Conservation (phyloP, 768 basidiomycete species). For the Boletus insuetus region DNA sequence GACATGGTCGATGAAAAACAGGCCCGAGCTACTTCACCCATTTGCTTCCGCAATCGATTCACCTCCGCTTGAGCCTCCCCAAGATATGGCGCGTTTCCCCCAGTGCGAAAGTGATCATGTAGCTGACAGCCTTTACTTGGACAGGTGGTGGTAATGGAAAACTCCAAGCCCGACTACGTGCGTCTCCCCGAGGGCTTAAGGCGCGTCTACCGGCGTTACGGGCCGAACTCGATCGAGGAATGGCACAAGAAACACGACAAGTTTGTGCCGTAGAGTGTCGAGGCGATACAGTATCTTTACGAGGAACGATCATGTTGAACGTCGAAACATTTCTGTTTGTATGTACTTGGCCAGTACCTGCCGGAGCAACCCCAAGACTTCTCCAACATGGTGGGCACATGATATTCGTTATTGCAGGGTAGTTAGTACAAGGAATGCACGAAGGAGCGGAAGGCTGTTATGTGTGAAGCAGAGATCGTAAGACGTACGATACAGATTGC, state of each 20-base stretch:
- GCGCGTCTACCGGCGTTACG: conserved; percentile 44
- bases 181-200: conserved; percentile 60
- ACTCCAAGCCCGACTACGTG: conserved; percentile 58
- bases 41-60: conserved; percentile 67
- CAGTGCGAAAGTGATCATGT: no score
- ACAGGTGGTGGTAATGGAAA: conserved; percentile 44
- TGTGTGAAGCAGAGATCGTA: not conserved
- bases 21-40: conserved; percentile 65
- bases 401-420: not conserved
- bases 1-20: conserved; percentile 19
- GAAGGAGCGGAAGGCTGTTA: conserved; percentile 8
- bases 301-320: no score
- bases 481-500: not conserved
- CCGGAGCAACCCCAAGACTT: not conserved
- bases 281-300: no score
- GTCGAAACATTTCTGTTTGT: no score
- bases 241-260: conserved; percentile 59
- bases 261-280: conserved; percentile 27
- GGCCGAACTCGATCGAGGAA: conserved; percentile 45
- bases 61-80: conserved; percentile 51
- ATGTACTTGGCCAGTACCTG: no score
- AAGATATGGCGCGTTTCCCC: conserved; percentile 43
- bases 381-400: not conserved
- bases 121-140: not conserved
- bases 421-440: conserved; percentile 3